Conservation (phyloP, 495 filamentous ascomycete species). For the Penicillium ochrochloron region DNA sequence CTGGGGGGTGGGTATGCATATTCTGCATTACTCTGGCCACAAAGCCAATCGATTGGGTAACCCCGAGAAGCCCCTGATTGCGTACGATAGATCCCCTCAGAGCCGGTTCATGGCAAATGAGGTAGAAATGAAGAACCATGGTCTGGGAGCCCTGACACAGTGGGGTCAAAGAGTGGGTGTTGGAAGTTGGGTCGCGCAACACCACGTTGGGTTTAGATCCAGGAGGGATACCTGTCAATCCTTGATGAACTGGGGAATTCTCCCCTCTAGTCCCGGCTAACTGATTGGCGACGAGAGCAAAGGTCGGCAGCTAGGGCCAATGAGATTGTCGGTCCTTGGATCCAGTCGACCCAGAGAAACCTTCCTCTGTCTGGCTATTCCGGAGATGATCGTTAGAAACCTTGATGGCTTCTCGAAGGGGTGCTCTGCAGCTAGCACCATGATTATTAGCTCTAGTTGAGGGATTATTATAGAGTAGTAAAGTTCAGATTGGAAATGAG, state of each 20-base stretch:
- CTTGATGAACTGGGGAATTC: slow-evolving; percentile 39
- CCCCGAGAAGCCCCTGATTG: slow-evolving; percentile 32
- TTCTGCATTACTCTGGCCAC: slow-evolving; percentile 12
- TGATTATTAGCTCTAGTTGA: slow-evolving; percentile 7
- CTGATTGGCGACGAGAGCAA: slow-evolving; percentile 34
- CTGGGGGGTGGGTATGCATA: background rate
- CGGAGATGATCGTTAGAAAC: slow-evolving; percentile 30
- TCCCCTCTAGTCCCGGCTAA: slow-evolving; percentile 19
- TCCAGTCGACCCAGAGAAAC: slow-evolving; percentile 29
- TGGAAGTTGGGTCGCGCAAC: slow-evolving; percentile 19
- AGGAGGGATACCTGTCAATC: slow-evolving; percentile 35
- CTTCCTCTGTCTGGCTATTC: slow-evolving; percentile 32
- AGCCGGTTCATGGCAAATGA: slow-evolving; percentile 38
- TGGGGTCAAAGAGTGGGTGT: slow-evolving; percentile 31
- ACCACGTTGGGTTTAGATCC: slow-evolving; percentile 23
- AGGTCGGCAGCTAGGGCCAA: slow-evolving; percentile 32
- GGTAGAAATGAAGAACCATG: slow-evolving; percentile 36
- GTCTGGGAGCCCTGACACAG: slow-evolving; percentile 38
- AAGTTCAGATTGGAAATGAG: background rate
- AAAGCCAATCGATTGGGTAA: slow-evolving; percentile 26
- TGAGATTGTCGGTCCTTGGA: slow-evolving; percentile 25
- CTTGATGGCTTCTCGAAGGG: slow-evolving; percentile 32
- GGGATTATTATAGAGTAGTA: slow-evolving; percentile 2
- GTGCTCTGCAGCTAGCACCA: slow-evolving; percentile 10
- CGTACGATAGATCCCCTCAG: slow-evolving; percentile 29